Percentiles rank a stretch among this genome's conserved stretches.
Evolutionary conservation across 176 grass and related monocot genomes (phyloP).

Genomic region (Neostapfia colusana): DNA sequence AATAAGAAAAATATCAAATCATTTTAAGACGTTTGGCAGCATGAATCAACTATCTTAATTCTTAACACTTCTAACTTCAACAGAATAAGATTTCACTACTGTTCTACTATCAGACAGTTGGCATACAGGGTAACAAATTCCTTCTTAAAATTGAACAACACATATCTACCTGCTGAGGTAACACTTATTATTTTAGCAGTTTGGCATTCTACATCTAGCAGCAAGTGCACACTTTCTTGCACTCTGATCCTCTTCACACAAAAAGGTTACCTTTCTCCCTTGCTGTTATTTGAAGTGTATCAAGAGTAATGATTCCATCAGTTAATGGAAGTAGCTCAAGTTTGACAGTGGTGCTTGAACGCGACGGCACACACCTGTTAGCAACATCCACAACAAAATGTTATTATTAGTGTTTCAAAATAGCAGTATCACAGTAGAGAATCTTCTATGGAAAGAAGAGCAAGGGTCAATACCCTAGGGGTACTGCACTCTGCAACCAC

Average conservation of each 20-base stretch:
- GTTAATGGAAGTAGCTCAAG: constrained; percentile 91
- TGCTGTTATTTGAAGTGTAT: constrained; percentile 88
- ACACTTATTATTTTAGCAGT: background rate
- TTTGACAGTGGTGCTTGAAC: constrained; percentile 90
- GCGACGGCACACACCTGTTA: constrained; percentile 80
- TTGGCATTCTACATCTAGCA: constrained; percentile 12
- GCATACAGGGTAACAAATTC: constrained; percentile 23
- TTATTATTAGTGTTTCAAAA: constrained; percentile 27
- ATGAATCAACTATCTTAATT: background rate
- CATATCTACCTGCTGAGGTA: background rate
- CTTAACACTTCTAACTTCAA: background rate
- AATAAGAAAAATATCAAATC: constrained; percentile 18
- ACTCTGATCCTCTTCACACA: background rate
- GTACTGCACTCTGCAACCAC: constrained; percentile 93
- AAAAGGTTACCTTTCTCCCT: constrained; percentile 86
- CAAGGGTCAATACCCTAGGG: constrained; percentile 71
- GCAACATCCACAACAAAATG: constrained; percentile 13
- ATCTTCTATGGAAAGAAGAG: constrained; percentile 1
- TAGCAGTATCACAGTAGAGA: background rate
- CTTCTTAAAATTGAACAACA: background rate
- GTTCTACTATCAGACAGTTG: background rate
- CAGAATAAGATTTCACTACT: background rate
- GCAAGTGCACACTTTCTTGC: background rate
- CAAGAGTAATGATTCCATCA: constrained; percentile 92
- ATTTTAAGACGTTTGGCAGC: background rate